Percentiles rank a stretch among this genome's conserved stretches.
Evolutionary conservation across 768 basidiomycete genomes (phyloP).

Genomic region (Leccinum ochraceum): DNA sequence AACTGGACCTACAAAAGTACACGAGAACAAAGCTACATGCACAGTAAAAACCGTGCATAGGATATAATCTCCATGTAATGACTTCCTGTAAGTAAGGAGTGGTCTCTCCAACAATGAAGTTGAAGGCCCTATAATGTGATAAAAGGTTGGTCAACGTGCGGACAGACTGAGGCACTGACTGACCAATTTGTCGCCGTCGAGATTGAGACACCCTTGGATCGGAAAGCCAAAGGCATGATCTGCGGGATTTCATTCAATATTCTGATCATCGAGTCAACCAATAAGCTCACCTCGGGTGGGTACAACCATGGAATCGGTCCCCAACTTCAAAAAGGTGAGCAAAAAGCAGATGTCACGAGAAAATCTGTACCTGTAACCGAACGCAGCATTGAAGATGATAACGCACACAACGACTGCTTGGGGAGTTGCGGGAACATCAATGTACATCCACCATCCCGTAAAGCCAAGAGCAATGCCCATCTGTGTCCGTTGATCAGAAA

Average conservation of each 20-base stretch:
- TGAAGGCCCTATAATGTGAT: conserved; percentile 58
- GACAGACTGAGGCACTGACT: conserved; percentile 7
- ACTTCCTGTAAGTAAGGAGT: conserved; percentile 86
- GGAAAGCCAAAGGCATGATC: conserved; percentile 88
- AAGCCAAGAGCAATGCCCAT: conserved; percentile 81
- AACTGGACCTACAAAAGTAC: conserved; percentile 65
- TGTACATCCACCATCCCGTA: conserved; percentile 93
- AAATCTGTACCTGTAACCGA: conserved; percentile 71
- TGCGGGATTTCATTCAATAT: conserved; percentile 28
- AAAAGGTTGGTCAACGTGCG: conserved; percentile 13
- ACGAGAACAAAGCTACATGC: conserved; percentile 83
- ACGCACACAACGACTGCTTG: conserved; percentile 87
- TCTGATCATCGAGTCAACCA: background rate
- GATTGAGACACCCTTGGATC: conserved; percentile 94
- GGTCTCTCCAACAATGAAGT: conserved; percentile 84
- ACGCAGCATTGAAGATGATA: conserved; percentile 90
- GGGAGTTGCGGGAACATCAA: conserved; percentile 84
- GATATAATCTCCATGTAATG: conserved; percentile 90
- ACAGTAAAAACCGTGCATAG: conserved; percentile 95
- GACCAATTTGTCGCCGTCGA: conserved; percentile 86
- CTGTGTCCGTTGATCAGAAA: conserved; percentile 36
- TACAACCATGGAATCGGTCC: conserved; percentile 89
- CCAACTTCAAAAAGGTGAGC: conserved; percentile 47
- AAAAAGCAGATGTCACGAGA: background rate
- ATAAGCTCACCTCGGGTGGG: conserved; percentile 68